Evolutionary conservation across 116 monocot species (phyloP), one percentile per base, ranked within the genome.

Genomic region (Papilionanthe hybrid): DNA sequence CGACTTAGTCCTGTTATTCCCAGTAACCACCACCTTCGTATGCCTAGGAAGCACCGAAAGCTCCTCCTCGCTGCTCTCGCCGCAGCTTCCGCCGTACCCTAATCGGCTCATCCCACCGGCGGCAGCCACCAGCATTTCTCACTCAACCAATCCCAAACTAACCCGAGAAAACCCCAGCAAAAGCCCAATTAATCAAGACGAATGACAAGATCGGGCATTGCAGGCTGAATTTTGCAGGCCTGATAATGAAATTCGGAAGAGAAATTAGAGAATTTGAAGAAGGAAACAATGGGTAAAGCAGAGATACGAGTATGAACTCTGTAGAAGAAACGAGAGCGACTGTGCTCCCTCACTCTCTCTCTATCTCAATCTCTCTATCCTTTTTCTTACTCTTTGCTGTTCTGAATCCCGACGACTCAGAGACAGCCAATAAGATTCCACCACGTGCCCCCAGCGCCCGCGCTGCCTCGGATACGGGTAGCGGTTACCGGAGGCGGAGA

Each of bases 21-120:
- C 93, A 6, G 93, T 93, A 28, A 93, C 91, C 27, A 91, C 91
- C 82, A 93, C 93, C 80, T 93, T 93, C 7, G 91, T 93, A 76
- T 93, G 93, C 81, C 91, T 76, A 7, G 93, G 93, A n/a, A 93
- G 86, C 79, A 91, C 89, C 77, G 93, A 89, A 12, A 91, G 89
- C 89, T 93, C 93, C 87, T 93, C 91, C 82, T 93, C 93, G 81
- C 93, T 89, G 76, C 86, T 89, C 47, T 91, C 87, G 20, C 87
- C 90, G 55, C 81, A 81, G 63, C 86, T 86, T 43, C 79, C 83
- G 15, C 84, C 60, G 85, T 42, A 22, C 63, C 47, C 47, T 28
- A 75, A 77, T 5, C 84, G 79, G 32, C 72, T 81, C 78, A 84
- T 82, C 72, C 72, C 79, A n/a, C 83, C 77, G 72, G 81, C 90